Percentiles rank a stretch among this genome's conserved stretches.
Evolutionary conservation across 106 monocot species (phyloP).

Genomic region (Iris macrosiphon): DNA sequence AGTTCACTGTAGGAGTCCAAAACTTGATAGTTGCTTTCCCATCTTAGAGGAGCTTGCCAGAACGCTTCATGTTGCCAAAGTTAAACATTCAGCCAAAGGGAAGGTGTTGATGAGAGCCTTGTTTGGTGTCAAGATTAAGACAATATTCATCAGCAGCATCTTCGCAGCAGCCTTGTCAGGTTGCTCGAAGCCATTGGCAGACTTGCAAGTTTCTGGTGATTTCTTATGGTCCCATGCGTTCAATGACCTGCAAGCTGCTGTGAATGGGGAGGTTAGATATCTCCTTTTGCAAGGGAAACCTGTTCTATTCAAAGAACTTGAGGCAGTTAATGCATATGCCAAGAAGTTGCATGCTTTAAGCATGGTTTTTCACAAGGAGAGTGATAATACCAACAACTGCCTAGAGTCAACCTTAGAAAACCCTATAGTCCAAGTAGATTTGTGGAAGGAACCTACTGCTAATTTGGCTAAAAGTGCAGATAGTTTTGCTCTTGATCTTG

Average conservation of each 20-base stretch:
- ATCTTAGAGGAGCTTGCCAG: constrained; percentile 25
- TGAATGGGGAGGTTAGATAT: constrained; percentile 24
- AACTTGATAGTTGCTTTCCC: constrained; percentile 23
- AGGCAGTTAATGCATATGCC: constrained; percentile 25
- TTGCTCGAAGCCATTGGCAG: constrained; percentile 23
- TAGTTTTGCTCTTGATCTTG: constrained; percentile 30
- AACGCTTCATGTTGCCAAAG: constrained; percentile 34
- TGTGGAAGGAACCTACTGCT: constrained; percentile 3
- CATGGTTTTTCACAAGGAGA: neutral
- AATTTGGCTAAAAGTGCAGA: constrained; percentile 16
- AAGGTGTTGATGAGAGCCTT: constrained; percentile 53
- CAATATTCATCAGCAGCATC: constrained; percentile 37
- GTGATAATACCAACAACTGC: too few species aligned
- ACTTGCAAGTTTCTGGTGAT: constrained; percentile 35
- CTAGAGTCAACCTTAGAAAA: too few species aligned
- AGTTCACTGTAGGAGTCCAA: constrained; percentile 19
- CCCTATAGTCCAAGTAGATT: neutral
- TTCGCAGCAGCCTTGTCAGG: constrained; percentile 33
- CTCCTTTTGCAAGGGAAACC: neutral
- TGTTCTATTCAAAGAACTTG: constrained; percentile 34
- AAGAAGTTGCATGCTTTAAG: neutral
- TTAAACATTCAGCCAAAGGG: constrained; percentile 54
- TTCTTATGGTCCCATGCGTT: constrained; percentile 55
- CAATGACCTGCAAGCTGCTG: constrained; percentile 29
- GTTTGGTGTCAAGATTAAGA: constrained; percentile 52